Conservation (phyloP, 805 yeast species). For the Cyberlindnera samutprakarnensis region DNA sequence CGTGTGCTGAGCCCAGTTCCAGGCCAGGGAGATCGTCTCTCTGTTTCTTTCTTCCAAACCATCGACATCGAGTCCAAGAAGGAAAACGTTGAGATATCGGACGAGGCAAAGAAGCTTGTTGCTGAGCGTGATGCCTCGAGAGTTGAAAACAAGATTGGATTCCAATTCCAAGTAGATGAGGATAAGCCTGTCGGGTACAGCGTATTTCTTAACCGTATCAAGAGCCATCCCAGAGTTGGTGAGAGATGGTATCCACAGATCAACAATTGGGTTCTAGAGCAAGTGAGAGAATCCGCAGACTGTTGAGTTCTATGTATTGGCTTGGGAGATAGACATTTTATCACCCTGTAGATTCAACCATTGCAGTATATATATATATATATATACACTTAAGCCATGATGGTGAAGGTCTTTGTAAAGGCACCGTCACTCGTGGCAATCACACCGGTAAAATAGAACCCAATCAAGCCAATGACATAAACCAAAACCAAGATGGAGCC, state of each 20-base stretch:
- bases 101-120: constrained; percentile 12
- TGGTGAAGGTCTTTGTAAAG: constrained; percentile 3
- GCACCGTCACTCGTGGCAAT: constrained; percentile 3
- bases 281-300: constrained; percentile 7
- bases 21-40: constrained; percentile 28
- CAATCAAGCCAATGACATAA: constrained; percentile 67
- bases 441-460: constrained; percentile 58
- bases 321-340: neutral
- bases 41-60: constrained; percentile 42
- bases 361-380: neutral
- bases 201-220: constrained; percentile 39
- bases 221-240: constrained; percentile 44
- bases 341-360: neutral
- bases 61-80: constrained; percentile 27
- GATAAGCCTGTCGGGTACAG: constrained; percentile 37
- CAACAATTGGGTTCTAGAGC: constrained; percentile 26
- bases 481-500: constrained; percentile 81
- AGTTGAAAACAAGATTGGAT: constrained; percentile 18
- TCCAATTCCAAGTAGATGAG: constrained; percentile 20
- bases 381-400: constrained; percentile 1
- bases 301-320: neutral
- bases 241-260: constrained; percentile 37
- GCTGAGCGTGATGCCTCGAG: constrained; percentile 13
- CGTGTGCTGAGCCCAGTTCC: constrained; percentile 28
- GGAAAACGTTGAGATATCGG: constrained; percentile 11